phyloP scores from a whole-genome alignment of 768 basidiomycete species.

The Fomitopsis serialis region DNA sequence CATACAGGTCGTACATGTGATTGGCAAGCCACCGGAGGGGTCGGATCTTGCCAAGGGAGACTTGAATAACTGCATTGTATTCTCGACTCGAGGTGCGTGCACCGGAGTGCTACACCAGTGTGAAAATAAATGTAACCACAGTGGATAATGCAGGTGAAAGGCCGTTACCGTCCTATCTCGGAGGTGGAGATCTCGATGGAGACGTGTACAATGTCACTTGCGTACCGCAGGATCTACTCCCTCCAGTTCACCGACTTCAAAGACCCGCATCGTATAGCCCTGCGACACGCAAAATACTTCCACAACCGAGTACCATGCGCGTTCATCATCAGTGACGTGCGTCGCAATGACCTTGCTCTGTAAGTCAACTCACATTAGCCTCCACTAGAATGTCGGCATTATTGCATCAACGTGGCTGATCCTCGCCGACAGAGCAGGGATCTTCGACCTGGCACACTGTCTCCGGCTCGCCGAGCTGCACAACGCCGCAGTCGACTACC shows the following conservation, averaged over 20 bases:
- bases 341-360: conserved; percentile 8
- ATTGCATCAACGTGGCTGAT: conserved; percentile 60
- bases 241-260: conserved; percentile 11
- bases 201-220: conserved; percentile 21
- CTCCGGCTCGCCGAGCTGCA: too few relatives aligned
- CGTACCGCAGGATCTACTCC: conserved; percentile 18
- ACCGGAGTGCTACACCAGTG: too few relatives aligned
- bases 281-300: conserved; percentile 39
- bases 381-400: conserved; percentile 57
- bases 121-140: too few relatives aligned
- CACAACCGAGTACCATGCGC: conserved; percentile 46
- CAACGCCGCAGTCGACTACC: too few relatives aligned
- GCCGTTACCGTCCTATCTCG: conserved; percentile 53
- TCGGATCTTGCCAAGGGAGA: conserved; percentile 48
- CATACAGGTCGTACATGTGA: conserved; percentile 53
- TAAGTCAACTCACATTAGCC: not conserved
- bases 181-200: conserved; percentile 66
- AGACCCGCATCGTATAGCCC: conserved; percentile 47
- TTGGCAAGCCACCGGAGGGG: conserved; percentile 48
- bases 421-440: conserved; percentile 52
- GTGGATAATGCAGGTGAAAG: too few relatives aligned
- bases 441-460: conserved; percentile 36
- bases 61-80: conserved; percentile 59
- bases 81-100: conserved; percentile 52
- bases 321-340: conserved; percentile 60